phyloP scores from a whole-genome alignment of 805 yeast species.

The Nakazawaea molendinolei region DNA sequence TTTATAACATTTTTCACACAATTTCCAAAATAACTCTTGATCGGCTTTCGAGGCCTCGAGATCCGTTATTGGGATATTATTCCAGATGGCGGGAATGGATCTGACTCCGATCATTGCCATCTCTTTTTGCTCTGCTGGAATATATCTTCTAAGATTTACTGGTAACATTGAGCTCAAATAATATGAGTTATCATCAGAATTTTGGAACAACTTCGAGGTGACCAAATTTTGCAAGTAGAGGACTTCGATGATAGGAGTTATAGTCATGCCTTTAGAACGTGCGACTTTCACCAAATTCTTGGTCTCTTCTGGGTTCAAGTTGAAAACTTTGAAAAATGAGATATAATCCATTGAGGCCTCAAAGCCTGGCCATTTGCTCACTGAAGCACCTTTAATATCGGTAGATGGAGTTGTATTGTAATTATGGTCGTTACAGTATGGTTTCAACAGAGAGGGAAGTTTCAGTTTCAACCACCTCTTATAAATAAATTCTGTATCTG shows the following conservation, averaged over 20 bases:
- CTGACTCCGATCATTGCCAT: slow-evolving; percentile 4
- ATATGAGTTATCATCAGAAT: background rate
- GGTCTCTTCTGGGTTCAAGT: background rate
- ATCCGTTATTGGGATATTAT: slow-evolving; percentile 8
- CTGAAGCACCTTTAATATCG: background rate
- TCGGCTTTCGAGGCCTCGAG: background rate
- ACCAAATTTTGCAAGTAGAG: slow-evolving; percentile 1
- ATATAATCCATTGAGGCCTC: background rate
- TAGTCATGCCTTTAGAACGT: background rate
- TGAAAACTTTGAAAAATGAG: slow-evolving; percentile 2
- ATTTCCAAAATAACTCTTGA: slow-evolving; percentile 7
- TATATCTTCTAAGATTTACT: slow-evolving; percentile 7
- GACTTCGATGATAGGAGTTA: slow-evolving; percentile 8
- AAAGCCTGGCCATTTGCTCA: slow-evolving; percentile 3
- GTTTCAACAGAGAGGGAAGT: background rate
- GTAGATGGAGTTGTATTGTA: slow-evolving; percentile 3
- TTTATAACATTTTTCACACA: slow-evolving; percentile 1
- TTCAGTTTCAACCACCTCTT: slow-evolving; percentile 1
- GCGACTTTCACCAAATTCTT: background rate
- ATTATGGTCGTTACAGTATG: slow-evolving; percentile 5
- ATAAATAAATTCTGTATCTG: background rate
- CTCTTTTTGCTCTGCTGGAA: slow-evolving; percentile 1
- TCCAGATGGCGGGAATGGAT: slow-evolving; percentile 4
- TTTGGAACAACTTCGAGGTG: background rate
- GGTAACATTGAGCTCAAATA: slow-evolving; percentile 10